Evolutionary conservation across 192 early-diverging fungal genomes (phyloP), one percentile per base, ranked within the genome.

Genomic region (Linnemannia elongata): DNA sequence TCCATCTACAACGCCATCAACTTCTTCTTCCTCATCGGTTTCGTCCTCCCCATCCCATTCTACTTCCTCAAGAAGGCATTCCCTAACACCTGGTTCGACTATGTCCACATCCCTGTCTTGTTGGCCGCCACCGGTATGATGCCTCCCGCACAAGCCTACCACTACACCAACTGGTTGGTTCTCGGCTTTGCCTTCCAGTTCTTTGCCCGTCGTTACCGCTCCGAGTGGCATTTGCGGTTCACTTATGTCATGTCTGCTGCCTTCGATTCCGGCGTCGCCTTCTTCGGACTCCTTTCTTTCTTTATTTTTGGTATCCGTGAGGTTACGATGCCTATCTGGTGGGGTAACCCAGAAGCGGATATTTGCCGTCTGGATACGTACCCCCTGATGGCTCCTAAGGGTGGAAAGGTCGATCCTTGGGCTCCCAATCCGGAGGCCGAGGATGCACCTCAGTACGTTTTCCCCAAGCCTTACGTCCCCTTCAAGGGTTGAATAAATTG

Each of bases 211-310:
- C 86, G 89, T 52, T 86, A 91, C 72, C 74, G 72, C 68, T 77
- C 85, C 42, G 54, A 71, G 4, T 92, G 92, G 92, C 93, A 92
- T 88, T 72, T 75, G 47, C 90, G 90, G 73, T 95, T 93, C 88
- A 93, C 92, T 82, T 95, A 93, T 78, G 91, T 94, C 27, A 74
- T 92, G 8, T 92, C 91, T 27, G 92, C 93, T 22, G 92, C 90
- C 1, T 78, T 93, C 24, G 94, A 94, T 88, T 82, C 88, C 45
- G 93, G 93, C 30, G 83, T 88, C 15, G 91, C 90, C n/a, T 44
- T 73, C 72, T n/a, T 73, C 5, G 70, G 44, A 15, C 54, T 73
- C n/a, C 45, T 86, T 8, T 77, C 60, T 36, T 81, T 82, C n/a
- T 81, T 89, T 35, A 44, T 87, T 27, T 79, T 89, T 68, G 42